Base-by-base conservation (phyloP, 2,329 filamentous ascomycete genomes). In the Fusarium sp. region DNA sequence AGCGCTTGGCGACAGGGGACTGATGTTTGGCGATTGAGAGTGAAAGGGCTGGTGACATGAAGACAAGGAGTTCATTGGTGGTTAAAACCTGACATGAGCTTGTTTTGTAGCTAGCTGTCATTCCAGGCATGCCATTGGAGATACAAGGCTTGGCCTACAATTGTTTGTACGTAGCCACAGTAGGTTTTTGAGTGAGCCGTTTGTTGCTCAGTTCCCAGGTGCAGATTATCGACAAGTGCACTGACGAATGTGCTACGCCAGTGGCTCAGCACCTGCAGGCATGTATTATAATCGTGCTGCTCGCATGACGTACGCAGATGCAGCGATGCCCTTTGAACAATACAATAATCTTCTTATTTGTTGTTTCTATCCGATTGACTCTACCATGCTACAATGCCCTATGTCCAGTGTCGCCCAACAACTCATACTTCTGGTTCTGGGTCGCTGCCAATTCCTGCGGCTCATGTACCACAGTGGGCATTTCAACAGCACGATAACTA, bases 381-480 rank as follows among this genome's bases (percentile, higher is more conserved):
- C 14, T 11, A 35, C n/a, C 7, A 7, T n/a, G 17, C 25, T 64
- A 52, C 7, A 33, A 19, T 32, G 4, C n/a, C 7, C 20, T 10
- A 1, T 59, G 63, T 15, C 54, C 47, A 4, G 56, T 62, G 7
- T 66, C 63, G 10, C 62, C 63, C 6, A 66, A 6, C 15, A 66
- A 37, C 25, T 66, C 63, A 15, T 62, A 60, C 17, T 51, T 46
- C 2, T 46, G 63, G 14, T 22, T 22, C 27, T 54, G 48, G 4
- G 25, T 22, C 7, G 44, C 46, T 2, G 56, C 22, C 40, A 66
- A 32, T 22, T 66, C 63, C 19, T 66, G 63, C 6, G 56, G 56
- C 15, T 49, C 30, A 19, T 61, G 61, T 4, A 50, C 25, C 22
- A 35, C 44, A 0, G 55, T 61, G 10, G 62, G 23, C 23, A 65